Conservation (phyloP, 2,329 filamentous ascomycete species). For the Colletotrichum sp. region DNA sequence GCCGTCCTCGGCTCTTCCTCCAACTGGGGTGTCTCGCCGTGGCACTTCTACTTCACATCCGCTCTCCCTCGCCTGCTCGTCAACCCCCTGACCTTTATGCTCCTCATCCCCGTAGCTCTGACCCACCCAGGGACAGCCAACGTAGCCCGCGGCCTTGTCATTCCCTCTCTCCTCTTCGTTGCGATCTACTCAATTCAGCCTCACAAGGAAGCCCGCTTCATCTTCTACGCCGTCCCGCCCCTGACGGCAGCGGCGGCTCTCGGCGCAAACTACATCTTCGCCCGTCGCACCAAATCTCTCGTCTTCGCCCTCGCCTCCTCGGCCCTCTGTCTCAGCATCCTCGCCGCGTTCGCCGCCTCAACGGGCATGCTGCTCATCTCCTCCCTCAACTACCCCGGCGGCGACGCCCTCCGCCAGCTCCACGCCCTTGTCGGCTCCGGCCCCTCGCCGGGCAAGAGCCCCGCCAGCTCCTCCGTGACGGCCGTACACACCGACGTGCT, state of each 20-base stretch:
- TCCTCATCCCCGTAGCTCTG: conserved; percentile 61
- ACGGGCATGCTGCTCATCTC: conserved; percentile 77
- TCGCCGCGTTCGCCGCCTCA: conserved; percentile 65
- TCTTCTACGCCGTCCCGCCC: conserved; percentile 84
- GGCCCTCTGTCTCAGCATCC: conserved; percentile 62
- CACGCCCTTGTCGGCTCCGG: conserved; percentile 40
- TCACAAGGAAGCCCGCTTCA: conserved; percentile 96
- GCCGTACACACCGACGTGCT: conserved; percentile 68
- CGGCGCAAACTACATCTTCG: conserved; percentile 74
- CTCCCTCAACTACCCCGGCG: conserved; percentile 92
- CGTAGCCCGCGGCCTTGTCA: conserved; percentile 54
- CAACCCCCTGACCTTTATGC: conserved; percentile 71
- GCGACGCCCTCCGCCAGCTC: conserved; percentile 71
- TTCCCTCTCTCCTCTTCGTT: conserved; percentile 76
- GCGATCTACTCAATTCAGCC: conserved; percentile 85
- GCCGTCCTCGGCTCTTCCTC: conserved; percentile 82
- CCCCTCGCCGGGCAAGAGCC: conserved; percentile 23
- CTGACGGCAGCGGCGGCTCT: conserved; percentile 80
- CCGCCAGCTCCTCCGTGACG: conserved; percentile 34
- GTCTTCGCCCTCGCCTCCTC: conserved; percentile 60
- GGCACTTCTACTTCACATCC: conserved; percentile 84
- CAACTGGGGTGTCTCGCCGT: conserved; percentile 86
- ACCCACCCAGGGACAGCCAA: conserved; percentile 48
- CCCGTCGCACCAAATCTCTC: conserved; percentile 65
- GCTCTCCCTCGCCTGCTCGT: conserved; percentile 83